Conservation (phyloP, 225 moss, liverwort and hornwort species). For the Straminergon stramineum region DNA sequence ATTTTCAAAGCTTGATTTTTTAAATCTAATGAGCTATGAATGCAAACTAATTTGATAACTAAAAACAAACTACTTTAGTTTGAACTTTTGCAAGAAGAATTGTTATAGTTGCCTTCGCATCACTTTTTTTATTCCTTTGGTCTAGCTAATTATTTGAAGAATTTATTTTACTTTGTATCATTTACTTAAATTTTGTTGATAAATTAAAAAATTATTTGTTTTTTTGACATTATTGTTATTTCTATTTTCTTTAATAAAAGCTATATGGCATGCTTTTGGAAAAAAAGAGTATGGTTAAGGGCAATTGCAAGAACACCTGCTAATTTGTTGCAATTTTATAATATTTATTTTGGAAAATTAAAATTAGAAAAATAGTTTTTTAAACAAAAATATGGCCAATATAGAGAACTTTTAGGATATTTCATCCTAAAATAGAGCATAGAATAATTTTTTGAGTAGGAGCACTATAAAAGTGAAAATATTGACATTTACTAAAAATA, state of each 20-base stretch:
- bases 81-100: neutral
- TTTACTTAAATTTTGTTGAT: neutral
- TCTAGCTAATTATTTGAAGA: neutral
- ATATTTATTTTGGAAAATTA: neutral
- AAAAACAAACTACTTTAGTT: neutral
- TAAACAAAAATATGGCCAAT: neutral
- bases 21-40: neutral
- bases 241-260: neutral
- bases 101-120: neutral
- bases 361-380: neutral
- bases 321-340: neutral
- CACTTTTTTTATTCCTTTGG: too few species aligned
- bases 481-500: neutral
- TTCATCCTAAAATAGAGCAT: too few species aligned
- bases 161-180: neutral
- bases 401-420: too few species aligned
- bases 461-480: neutral
- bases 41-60: neutral
- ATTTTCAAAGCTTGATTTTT: neutral
- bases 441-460: too few species aligned
- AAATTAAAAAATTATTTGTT: neutral
- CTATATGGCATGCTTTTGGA: neutral
- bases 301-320: neutral
- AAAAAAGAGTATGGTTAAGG: neutral
- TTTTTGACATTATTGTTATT: neutral